Evolutionary conservation across 225 moss, liverwort and hornwort genomes (phyloP), one percentile per base, ranked within the genome.

Genomic region (Polytrichum commune): DNA sequence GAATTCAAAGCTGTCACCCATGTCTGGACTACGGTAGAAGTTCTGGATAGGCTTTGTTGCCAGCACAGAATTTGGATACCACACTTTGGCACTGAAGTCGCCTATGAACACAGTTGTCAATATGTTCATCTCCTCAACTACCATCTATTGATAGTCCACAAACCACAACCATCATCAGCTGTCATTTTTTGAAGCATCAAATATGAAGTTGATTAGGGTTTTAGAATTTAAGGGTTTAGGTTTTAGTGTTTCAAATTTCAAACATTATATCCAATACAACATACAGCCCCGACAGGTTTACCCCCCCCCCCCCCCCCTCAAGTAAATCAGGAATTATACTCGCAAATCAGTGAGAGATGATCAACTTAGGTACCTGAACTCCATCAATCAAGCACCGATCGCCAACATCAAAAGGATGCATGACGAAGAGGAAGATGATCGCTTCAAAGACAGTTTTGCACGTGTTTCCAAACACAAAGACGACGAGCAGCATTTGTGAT

Each of bases 91-190:
- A 64, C 85, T 77, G 5, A 35, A 73, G 46, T 91, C 86, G 23
- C 85, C 84, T 1, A 89, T 9, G 67, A 91, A 91, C 16, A 91
- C 72, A 20, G 81, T 91, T 4, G 91, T 85, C 58, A 91, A 78
- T 10, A 89, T 91, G 60, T 89, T 91, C 86, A 91, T 89, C 57
- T 89, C 91, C 71, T 91, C 91, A 70, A 91, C 91, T 16, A 89
- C 86, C 69, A 88, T 27, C 81, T 91, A 75, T 18, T 27, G 1
- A 55, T 32, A 54, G 19, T n/a, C 38, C 18, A 54, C 27, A 38
- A 22, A 53, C n/a, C 24, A 58, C 24, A 20, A 58, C 20, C 19
- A 22, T 57, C 57, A 57, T 7, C 6, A 57, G 5, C 20, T 57
- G 22, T 19, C 28, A 27, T 27, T 27, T 33, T 5, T 24, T 8